phyloP scores from a whole-genome alignment of 208 protist species.

The Trypanosoma vivax region DNA sequence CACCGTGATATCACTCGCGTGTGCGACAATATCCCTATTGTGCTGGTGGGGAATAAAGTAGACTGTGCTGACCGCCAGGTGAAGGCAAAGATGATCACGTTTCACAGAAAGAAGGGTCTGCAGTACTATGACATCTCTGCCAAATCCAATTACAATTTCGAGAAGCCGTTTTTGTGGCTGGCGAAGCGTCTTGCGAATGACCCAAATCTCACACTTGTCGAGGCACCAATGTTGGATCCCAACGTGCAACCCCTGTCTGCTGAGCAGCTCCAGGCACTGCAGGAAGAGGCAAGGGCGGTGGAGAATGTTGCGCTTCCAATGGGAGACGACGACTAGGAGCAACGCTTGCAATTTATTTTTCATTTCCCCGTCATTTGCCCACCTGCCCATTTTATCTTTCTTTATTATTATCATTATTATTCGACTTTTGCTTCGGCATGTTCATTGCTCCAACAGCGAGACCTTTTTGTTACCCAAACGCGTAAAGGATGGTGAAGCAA shows the following conservation, averaged over 20 bases:
- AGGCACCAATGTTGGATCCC: constrained; percentile 79
- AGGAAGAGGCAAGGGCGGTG: constrained; percentile 84
- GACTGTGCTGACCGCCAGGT: constrained; percentile 99
- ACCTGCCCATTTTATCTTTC: too few relatives aligned
- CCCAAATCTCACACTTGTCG: constrained; percentile 92
- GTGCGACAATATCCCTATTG: constrained; percentile 99
- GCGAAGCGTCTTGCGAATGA: constrained; percentile 96
- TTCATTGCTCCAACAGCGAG: neutral
- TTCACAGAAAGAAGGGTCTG: constrained; percentile 99
- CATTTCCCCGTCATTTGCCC: too few relatives aligned
- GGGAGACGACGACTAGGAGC: constrained; percentile 91
- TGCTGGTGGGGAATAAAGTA: constrained; percentile 99
- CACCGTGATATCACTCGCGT: constrained; percentile 98
- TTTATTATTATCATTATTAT: too few relatives aligned
- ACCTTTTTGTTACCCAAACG: neutral
- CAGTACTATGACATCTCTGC: constrained; percentile 99
- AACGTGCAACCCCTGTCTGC: constrained; percentile 64
- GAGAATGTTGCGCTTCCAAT: constrained; percentile 89
- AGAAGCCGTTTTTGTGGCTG: constrained; percentile 99
- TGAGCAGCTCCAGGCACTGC: constrained; percentile 74
- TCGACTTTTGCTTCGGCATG: neutral
- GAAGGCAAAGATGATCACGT: constrained; percentile 99
- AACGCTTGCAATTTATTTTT: too few relatives aligned
- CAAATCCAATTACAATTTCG: constrained; percentile 99
- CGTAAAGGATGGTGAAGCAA: neutral